These are phyloP conservation scores for Fusarium phyllophilum DNA, from an alignment of 2,329 filamentous ascomycete genomes.

Conservation along the genomic window DNA sequence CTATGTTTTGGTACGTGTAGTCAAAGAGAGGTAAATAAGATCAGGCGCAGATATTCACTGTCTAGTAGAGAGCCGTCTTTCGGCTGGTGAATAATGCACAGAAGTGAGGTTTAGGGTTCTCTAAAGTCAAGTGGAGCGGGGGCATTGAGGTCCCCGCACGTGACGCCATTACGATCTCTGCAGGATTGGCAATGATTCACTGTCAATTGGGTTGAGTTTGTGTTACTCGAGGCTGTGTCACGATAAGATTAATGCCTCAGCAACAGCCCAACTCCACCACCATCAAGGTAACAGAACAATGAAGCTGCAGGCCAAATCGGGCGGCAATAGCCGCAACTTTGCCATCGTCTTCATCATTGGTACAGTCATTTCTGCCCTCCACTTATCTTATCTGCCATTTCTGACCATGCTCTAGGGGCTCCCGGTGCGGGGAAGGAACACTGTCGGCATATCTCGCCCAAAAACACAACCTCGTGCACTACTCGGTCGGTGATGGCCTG, in stretches of 20 bases:
- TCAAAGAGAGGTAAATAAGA: no score
- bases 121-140: background rate
- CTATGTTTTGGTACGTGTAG: background rate
- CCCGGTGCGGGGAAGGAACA: background rate
- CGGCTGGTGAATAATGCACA: background rate
- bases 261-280: background rate
- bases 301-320: no score
- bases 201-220: background rate
- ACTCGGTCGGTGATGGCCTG: background rate
- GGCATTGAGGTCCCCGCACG: background rate
- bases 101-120: background rate
- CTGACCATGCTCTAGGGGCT: background rate
- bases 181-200: background rate
- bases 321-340: background rate
- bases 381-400: background rate
- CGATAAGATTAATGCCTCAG: background rate
- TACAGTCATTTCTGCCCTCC: background rate
- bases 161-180: background rate
- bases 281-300: background rate
- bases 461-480: background rate
- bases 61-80: no score
- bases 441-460: background rate
- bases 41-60: no score
- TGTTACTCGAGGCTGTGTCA: background rate
- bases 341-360: background rate